These are phyloP conservation scores for Trichosanthes truncata DNA, from an alignment of 306 rosid species.

Conservation along the genomic window DNA sequence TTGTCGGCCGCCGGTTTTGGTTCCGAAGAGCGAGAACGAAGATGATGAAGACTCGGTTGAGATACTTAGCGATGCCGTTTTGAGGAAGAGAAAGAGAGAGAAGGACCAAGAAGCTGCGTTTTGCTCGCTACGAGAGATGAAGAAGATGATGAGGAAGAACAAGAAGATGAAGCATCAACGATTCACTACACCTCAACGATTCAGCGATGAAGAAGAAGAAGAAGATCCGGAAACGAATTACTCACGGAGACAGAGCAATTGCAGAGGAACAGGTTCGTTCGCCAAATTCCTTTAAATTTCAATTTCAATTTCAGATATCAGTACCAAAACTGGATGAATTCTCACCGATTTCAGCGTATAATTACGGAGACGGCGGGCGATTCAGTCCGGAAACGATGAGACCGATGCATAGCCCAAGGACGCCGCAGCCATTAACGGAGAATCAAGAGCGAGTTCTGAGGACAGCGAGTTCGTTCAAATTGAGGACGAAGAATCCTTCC, in stretches of 20 bases:
- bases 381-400: not conserved
- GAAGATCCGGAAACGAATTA: not conserved
- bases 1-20: conserved; percentile 18
- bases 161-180: not conserved
- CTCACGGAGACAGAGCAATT: not conserved
- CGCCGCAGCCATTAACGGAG: not conserved
- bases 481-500: too few species aligned
- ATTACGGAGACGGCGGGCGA: not conserved
- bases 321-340: not conserved
- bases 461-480: too few species aligned
- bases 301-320: not conserved
- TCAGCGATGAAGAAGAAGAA: not conserved
- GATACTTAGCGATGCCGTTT: not conserved
- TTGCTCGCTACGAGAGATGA: not conserved
- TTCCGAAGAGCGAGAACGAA: conserved; percentile 33
- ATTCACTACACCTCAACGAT: not conserved
- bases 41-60: conserved; percentile 36
- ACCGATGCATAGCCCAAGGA: not conserved
- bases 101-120: not conserved
- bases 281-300: too few species aligned
- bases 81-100: not conserved
- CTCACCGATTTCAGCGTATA: not conserved
- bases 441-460: too few species aligned
- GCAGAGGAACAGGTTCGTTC: not conserved
- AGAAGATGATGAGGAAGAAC: not conserved